Conservation (phyloP, 805 yeast genomes). For the Wickerhamiella sergipiensis region DNA sequence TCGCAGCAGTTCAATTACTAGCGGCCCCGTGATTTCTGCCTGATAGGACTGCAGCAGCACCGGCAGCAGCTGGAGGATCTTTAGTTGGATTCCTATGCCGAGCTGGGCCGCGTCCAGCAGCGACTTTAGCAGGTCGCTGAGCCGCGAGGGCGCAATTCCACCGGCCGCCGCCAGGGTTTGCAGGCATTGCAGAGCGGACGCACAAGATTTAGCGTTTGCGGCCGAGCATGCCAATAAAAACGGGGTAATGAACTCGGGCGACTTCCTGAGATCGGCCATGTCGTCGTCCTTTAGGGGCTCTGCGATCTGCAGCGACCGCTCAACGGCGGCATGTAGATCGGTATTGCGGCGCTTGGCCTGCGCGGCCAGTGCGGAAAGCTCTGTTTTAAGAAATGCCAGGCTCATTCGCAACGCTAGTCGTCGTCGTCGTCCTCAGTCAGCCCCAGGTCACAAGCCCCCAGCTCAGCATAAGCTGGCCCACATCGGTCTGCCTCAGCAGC, state of each 20-base stretch:
- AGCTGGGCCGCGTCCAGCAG: conserved; percentile 60
- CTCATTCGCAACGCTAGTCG: conserved; percentile 31
- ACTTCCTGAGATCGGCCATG: conserved; percentile 7
- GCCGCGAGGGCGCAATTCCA: conserved; percentile 39
- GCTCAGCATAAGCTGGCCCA: too few species aligned
- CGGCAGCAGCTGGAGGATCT: conserved; percentile 74
- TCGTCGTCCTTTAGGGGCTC: conserved; percentile 8
- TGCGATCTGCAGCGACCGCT: conserved; percentile 12
- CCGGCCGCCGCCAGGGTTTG: conserved; percentile 43
- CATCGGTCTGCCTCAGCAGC: too few species aligned
- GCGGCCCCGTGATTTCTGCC: conserved; percentile 37
- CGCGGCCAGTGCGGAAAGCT: conserved; percentile 43
- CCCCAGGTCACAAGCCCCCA: not conserved
- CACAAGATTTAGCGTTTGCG: conserved; percentile 58
- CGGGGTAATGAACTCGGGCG: conserved; percentile 50
- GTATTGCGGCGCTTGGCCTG: conserved; percentile 61
- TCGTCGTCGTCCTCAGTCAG: not conserved
- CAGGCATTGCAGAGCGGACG: conserved; percentile 58
- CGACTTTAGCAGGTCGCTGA: conserved; percentile 46
- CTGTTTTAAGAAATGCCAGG: conserved; percentile 31
- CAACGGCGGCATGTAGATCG: conserved; percentile 39
- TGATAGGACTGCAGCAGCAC: conserved; percentile 54
- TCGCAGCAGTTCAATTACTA: conserved; percentile 43
- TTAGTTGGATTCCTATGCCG: conserved; percentile 72
- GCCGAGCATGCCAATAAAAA: conserved; percentile 60